Evolutionary conservation across 352 stramenopile species (phyloP), one percentile per base, ranked within the genome.

Genomic region (Phytopythium boreale): DNA sequence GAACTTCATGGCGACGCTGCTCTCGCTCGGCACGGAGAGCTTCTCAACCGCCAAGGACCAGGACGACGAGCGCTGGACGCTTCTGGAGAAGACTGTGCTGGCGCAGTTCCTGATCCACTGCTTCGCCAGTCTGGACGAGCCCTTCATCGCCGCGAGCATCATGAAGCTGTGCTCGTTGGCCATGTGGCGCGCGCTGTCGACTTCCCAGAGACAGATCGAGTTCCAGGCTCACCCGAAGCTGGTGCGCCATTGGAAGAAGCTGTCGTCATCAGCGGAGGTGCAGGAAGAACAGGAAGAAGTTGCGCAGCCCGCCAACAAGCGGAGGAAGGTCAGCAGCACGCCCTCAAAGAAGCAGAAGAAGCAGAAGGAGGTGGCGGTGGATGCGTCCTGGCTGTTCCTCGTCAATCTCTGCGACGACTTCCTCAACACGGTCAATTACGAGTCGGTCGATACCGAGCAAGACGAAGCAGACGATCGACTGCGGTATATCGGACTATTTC

Each of bases 221-320:
- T 92, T 92, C 56, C 62, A 83, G 27, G 52, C 71, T 36, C 76
- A 86, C 52, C 83, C 82, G 11, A 90, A 90, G 61, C 75, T 94
- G 22, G 72, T 81, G 61, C 73, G 77, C 26, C 86, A 88, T 64
- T 94, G 80, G 79, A 68, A 80, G 41, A 88, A 80, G 55, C 59
- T 79, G 2, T 70, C 67, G 57, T 43, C 61, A 10, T 41, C 56
- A 24, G 2, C 34, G 1, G 56, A 64, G 39, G 53, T 24, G 0
- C 56, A 67, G 0, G 51, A 56, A 7, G 56, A 72, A 20, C 55
- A 66, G 4, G 57, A 62, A 8, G 58, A 74, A n/a, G 50, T 69
- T 7, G 55, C 10, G n/a, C 39, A 39, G 17, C 60, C 60, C 10
- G n/a, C 63, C 11, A 52, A 19, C 63, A 63, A 56, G n/a, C 37